A percentile compares a stretch with the other conserved stretches of the same genome.
phyloP scores from a whole-genome alignment of 75 land plant species.

The Cryptomeria japonica region DNA sequence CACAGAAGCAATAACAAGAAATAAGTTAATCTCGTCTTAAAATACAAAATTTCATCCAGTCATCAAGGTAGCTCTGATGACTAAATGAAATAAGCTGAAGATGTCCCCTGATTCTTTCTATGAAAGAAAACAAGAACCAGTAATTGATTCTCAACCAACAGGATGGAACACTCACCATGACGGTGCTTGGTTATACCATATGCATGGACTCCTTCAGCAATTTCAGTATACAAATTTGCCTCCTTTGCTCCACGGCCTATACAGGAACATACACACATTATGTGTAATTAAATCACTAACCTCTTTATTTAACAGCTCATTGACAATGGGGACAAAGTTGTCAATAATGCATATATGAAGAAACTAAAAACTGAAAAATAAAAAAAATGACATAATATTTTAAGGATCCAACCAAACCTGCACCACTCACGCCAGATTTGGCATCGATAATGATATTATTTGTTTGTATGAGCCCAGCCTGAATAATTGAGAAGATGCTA shows the following conservation, averaged over 20 bases:
- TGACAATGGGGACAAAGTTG: background rate
- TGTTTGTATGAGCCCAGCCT: constrained; percentile 70
- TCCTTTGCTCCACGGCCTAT: constrained; percentile 95
- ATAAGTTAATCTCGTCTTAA: background rate
- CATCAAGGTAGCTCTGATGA: background rate
- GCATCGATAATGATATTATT: constrained; percentile 88
- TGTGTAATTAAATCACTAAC: background rate
- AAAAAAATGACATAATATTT: background rate
- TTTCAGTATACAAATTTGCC: constrained; percentile 86
- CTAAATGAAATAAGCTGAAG: background rate
- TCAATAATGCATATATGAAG: background rate
- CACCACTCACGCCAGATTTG: constrained; percentile 99
- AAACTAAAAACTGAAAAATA: background rate
- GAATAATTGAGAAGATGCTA: constrained; percentile 15
- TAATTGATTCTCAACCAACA: background rate
- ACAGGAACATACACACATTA: constrained; percentile 5
- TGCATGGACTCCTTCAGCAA: constrained; percentile 86
- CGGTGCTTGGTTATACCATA: constrained; percentile 95
- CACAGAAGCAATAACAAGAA: no score
- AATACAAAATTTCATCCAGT: background rate
- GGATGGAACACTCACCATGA: constrained; percentile 58
- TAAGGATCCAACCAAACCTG: constrained; percentile 52
- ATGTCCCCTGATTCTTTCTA: background rate
- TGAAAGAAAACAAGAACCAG: background rate
- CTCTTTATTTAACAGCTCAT: constrained; percentile 4